Base-by-base conservation (phyloP, 495 filamentous ascomycete species). In the Hypoxylon lienhwacheense region DNA sequence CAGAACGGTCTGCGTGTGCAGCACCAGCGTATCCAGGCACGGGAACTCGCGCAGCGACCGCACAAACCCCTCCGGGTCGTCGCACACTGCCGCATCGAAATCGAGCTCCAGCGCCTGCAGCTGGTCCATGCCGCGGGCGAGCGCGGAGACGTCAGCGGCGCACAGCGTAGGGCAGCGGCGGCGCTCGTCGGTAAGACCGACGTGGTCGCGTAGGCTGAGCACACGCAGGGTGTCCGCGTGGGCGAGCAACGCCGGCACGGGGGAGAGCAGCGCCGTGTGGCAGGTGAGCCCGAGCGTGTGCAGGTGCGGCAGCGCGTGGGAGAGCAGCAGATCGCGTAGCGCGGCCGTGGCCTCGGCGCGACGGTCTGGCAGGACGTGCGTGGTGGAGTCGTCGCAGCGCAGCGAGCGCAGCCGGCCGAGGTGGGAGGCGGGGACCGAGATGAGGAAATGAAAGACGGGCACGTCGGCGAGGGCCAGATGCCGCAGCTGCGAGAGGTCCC, bases 1-100 rank as follows among this genome's bases (percentile, higher is more conserved):
- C n/a, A 67, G 14, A 1, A 55, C 47, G 1, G 67, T 70, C 36
- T 70, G 67, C 20, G 55, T 59, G 22, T 70, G 63, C 14, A 70
- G 21, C 1, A 45, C 53, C 10, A 70, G 55, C 15, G 34, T 54
- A 2, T 57, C 19, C 1, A 70, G 53, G 15, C 28, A 15, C 2
- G 44, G 46, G 14, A 67, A 68, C 1, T 28, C 34, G 31, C 55
- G 51, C 3, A 68, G 25, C 1, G 56, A 32, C 2, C 25, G 19
- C 0, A 68, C 41, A 25, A 68, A 66, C 4, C 5, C 17, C 7
- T 25, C 2, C 1, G 47, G 29, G 0, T 64, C 55, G 24, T 47
- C 55, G 24, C 49, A 53, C 11, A 22, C 11, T 11, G 29, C 29
- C 22, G 21, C 29, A 25, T 66, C 64, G 61, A 68, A 55, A 28